phyloP scores from a whole-genome alignment of 345 rosid species.

The Murraya paniculata region DNA sequence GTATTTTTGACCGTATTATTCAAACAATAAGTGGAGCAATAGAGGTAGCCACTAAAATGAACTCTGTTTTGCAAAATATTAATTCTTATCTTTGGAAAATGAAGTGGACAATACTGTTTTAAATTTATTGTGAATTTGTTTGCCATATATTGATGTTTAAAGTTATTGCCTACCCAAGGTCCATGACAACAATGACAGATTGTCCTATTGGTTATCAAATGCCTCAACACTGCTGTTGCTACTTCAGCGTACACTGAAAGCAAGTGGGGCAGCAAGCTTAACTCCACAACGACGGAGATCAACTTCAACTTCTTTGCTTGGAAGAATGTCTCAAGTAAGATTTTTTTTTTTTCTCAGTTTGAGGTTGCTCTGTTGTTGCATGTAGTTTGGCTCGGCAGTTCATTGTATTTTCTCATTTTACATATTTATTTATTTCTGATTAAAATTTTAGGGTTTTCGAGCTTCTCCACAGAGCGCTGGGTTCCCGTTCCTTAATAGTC shows the following conservation, averaged over 20 bases:
- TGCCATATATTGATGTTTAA: conserved; percentile 19
- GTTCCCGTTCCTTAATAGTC: conserved; percentile 68
- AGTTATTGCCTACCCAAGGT: conserved; percentile 39
- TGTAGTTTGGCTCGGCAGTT: conserved; percentile 10
- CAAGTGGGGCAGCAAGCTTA: conserved; percentile 69
- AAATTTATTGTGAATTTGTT: conserved; percentile 2
- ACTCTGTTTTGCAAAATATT: background rate
- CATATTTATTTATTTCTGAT: conserved; percentile 9
- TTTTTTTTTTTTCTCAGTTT: background rate
- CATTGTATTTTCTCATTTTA: background rate
- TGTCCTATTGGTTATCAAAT: conserved; percentile 94
- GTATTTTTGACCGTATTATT: conserved; percentile 78
- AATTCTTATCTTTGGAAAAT: background rate
- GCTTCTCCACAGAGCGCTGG: conserved; percentile 87
- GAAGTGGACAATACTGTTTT: background rate
- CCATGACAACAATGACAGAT: conserved; percentile 69
- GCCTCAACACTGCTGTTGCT: conserved; percentile 73
- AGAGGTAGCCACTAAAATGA: conserved; percentile 45
- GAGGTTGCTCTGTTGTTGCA: background rate
- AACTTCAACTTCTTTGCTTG: conserved; percentile 66
- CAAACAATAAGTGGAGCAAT: conserved; percentile 80
- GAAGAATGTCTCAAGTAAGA: conserved; percentile 86
- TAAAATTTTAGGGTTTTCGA: conserved; percentile 61
- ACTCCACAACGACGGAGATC: conserved; percentile 73
- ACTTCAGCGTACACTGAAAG: conserved; percentile 84